A percentile compares a stretch with the other conserved stretches of the same genome.
These are phyloP conservation scores for Xylariaceae sp. DNA, from an alignment of 2,329 filamentous ascomycete genomes.

Conservation along the genomic window DNA sequence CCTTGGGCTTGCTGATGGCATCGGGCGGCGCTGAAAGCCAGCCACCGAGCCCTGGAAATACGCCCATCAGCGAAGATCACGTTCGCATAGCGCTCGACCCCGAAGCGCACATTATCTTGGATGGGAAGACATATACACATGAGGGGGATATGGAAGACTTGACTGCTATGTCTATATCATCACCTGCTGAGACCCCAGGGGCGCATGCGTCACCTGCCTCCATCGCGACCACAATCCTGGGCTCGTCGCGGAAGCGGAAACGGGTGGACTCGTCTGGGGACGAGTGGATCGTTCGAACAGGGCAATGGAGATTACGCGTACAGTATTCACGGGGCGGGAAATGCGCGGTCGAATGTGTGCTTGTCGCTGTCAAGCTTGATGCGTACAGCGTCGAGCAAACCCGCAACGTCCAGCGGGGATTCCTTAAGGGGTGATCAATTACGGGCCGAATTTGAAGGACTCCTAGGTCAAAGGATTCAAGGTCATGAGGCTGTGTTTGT, in stretches of 20 bases:
- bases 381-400: conserved; percentile 60
- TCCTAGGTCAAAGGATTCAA: background rate
- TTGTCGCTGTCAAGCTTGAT: conserved; percentile 73
- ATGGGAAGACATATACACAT: conserved; percentile 46
- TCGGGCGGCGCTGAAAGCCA: conserved; percentile 57
- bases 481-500: background rate
- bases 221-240: conserved; percentile 27
- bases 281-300: conserved; percentile 60
- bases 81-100: conserved; percentile 60
- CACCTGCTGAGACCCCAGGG: conserved; percentile 31
- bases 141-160: conserved; percentile 29
- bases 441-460: background rate
- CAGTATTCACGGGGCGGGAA: conserved; percentile 48
- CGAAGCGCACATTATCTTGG: conserved; percentile 54
- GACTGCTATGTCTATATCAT: conserved; percentile 30
- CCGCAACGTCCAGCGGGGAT: conserved; percentile 60
- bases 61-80: conserved; percentile 62
- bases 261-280: conserved; percentile 38
- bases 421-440: conserved; percentile 42
- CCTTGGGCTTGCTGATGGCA: conserved; percentile 62
- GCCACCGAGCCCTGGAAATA: conserved; percentile 62
- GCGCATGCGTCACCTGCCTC: conserved; percentile 33
- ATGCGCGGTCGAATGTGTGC: conserved; percentile 60
- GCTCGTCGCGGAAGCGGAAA: conserved; percentile 43
- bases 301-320: conserved; percentile 68